A percentile compares a stretch with the other conserved stretches of the same genome.
phyloP scores from a whole-genome alignment of 805 yeast species.

The Saccharomycopsis sp. region DNA sequence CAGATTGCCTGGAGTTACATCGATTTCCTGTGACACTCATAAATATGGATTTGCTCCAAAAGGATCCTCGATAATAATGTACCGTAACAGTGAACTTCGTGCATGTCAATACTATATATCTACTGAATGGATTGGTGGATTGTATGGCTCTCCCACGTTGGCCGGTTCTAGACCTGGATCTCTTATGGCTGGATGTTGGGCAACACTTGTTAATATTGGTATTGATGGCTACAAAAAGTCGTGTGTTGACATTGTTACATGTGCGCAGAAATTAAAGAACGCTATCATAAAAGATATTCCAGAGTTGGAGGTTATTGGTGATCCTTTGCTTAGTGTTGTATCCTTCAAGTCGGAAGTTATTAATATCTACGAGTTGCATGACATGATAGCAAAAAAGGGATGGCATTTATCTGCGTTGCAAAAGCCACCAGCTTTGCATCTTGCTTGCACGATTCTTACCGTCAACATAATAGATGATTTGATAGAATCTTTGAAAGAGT shows the following conservation, averaged over 20 bases:
- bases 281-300: slow-evolving; percentile 42
- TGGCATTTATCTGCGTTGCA: slow-evolving; percentile 91
- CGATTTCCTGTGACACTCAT: slow-evolving; percentile 99
- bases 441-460: slow-evolving; percentile 77
- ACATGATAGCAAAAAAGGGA: slow-evolving; percentile 55
- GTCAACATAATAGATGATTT: slow-evolving; percentile 51
- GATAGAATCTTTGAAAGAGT: slow-evolving; percentile 40
- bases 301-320: slow-evolving; percentile 68
- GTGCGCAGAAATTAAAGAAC: slow-evolving; percentile 52
- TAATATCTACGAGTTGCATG: slow-evolving; percentile 76
- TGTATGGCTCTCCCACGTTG: slow-evolving; percentile 92
- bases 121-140: slow-evolving; percentile 88
- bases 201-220: slow-evolving; percentile 79
- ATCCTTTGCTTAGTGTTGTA: slow-evolving; percentile 78
- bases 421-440: slow-evolving; percentile 83
- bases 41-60: slow-evolving; percentile 98
- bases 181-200: slow-evolving; percentile 97
- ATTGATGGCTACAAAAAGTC: slow-evolving; percentile 70
- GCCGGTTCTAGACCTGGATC: slow-evolving; percentile 99
- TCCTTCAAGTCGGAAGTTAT: slow-evolving; percentile 61
- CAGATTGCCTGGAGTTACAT: slow-evolving; percentile 86
- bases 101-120: slow-evolving; percentile 77
- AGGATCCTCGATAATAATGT: slow-evolving; percentile 91
- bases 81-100: slow-evolving; percentile 61
- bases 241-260: slow-evolving; percentile 58